Evolutionary conservation across 108 stramenopile genomes (phyloP).

Genomic region (Fistulifera solaris): DNA sequence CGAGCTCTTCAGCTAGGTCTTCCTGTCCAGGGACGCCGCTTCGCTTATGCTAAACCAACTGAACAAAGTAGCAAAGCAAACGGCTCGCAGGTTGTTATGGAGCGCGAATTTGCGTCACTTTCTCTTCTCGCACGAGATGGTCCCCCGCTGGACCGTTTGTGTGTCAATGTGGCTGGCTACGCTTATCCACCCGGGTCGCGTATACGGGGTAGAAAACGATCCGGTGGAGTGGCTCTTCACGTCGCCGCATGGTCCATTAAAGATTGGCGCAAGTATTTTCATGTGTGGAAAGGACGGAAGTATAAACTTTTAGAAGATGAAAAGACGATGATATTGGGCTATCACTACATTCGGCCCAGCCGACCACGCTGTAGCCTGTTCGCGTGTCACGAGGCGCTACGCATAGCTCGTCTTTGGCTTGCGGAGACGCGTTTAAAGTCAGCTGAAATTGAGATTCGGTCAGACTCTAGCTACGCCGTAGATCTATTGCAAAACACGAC

Average conservation of each 20-base stretch:
- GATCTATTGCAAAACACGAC: slow-evolving; percentile 7
- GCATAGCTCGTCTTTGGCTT: slow-evolving; percentile 5
- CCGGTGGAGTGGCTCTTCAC: slow-evolving; percentile 5
- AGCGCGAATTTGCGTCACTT: neutral
- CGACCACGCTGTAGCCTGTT: slow-evolving; percentile 17
- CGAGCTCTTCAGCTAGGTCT: neutral
- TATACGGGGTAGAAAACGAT: slow-evolving; percentile 5
- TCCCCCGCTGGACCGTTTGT: neutral
- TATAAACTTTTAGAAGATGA: no score
- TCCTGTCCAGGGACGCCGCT: neutral
- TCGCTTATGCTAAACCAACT: neutral
- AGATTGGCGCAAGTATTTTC: no score
- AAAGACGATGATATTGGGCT: slow-evolving; percentile 2
- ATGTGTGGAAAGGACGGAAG: no score
- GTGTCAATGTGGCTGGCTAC: neutral
- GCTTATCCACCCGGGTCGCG: neutral
- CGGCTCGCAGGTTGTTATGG: neutral
- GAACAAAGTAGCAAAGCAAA: neutral
- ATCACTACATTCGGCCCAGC: slow-evolving; percentile 9
- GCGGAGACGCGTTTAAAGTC: neutral
- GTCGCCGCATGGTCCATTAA: no score
- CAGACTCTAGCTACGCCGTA: slow-evolving; percentile 11
- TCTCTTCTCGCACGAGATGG: no score
- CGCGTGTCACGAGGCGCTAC: slow-evolving; percentile 11
- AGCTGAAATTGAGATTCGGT: slow-evolving; percentile 1